Conservation (phyloP, 2,329 filamentous ascomycete species). For the Alternaria consortialis region DNA sequence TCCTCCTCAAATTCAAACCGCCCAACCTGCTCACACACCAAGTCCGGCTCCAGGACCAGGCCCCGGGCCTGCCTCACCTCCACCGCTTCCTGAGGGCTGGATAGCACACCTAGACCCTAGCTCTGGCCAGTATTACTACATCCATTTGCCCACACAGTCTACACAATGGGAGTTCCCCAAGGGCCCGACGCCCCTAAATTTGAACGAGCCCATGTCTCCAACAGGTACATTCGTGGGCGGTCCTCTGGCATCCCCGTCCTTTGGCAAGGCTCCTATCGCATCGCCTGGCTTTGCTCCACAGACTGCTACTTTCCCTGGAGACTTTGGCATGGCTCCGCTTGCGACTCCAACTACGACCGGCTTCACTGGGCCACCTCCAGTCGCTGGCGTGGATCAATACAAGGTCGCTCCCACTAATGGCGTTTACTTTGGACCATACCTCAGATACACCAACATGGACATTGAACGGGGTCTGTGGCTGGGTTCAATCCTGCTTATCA, state of each 20-base stretch:
- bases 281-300: constrained; percentile 86
- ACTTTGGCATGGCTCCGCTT: constrained; percentile 79
- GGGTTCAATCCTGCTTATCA: constrained; percentile 92
- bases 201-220: constrained; percentile 87
- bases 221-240: constrained; percentile 61
- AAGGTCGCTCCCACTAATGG: constrained; percentile 93
- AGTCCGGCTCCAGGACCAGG: constrained; percentile 65
- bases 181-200: constrained; percentile 86
- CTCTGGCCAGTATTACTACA: constrained; percentile 98
- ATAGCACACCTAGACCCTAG: constrained; percentile 95
- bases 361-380: constrained; percentile 87
- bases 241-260: constrained; percentile 55
- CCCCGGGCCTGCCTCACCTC: constrained; percentile 80
- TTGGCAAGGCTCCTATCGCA: constrained; percentile 70
- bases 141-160: constrained; percentile 91
- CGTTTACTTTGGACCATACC: constrained; percentile 96
- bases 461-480: constrained; percentile 89
- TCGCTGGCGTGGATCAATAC: constrained; percentile 91
- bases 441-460: constrained; percentile 97
- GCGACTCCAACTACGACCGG: constrained; percentile 80
- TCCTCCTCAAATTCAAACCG: constrained; percentile 34
- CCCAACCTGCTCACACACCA: constrained; percentile 45
- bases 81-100: constrained; percentile 95
- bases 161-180: constrained; percentile 99
- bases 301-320: constrained; percentile 84